phyloP scores from a whole-genome alignment of 2,329 filamentous ascomycete genomes.

The Neonectria neomacrospora region DNA sequence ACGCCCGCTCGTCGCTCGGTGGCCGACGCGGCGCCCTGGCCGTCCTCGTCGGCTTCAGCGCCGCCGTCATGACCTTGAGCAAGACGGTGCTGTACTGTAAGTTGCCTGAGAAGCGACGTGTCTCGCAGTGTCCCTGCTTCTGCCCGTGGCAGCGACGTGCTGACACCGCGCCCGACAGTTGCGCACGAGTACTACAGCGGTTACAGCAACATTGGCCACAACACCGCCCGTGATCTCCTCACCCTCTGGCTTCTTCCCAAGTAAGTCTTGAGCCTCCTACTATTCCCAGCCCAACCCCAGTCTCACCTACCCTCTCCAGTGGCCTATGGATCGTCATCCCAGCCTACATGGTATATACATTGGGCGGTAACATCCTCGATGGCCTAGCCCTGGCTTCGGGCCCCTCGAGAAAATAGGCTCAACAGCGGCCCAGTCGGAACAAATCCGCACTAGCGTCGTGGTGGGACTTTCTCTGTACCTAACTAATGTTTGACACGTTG shows the following conservation, averaged over 20 bases:
- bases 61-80: conserved; percentile 69
- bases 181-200: conserved; percentile 66
- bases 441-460: conserved; percentile 6
- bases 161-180: conserved; percentile 51
- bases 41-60: conserved; percentile 61
- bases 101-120: conserved; percentile 43
- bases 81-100: conserved; percentile 71
- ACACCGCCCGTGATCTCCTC: conserved; percentile 56
- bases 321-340: conserved; percentile 66
- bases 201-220: conserved; percentile 69
- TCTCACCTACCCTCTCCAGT: conserved; percentile 47
- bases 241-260: conserved; percentile 69
- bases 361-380: conserved; percentile 62
- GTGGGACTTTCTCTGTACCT: neutral
- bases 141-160: neutral
- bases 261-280: conserved; percentile 51
- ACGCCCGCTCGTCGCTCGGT: conserved; percentile 48
- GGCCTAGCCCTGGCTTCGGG: conserved; percentile 55
- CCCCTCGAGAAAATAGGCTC: conserved; percentile 54
- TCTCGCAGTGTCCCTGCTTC: neutral
- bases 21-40: conserved; percentile 59
- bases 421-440: neutral
- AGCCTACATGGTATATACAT: conserved; percentile 60
- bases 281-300: neutral
- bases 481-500: conserved; percentile 1